A percentile compares a stretch with the other conserved stretches of the same genome.
Evolutionary conservation across 1,284 basidiomycete genomes (phyloP).

Genomic region (Papiliotrema flavescens): DNA sequence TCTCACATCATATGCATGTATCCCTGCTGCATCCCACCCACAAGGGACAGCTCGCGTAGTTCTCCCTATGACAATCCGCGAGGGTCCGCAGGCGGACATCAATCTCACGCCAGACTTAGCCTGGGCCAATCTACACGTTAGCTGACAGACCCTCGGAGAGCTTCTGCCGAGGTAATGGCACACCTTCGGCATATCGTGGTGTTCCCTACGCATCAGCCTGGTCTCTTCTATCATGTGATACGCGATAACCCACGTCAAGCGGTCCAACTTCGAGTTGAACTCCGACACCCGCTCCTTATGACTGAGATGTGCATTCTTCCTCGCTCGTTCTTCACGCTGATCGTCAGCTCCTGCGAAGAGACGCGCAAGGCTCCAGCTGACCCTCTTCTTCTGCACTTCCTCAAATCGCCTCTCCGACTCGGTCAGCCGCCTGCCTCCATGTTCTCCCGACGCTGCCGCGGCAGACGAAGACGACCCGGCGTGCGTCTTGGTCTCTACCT

Average conservation of each 20-base stretch:
- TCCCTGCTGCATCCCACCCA: too few relatives aligned
- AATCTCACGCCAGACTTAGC: constrained; percentile 4
- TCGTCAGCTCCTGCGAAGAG: background rate
- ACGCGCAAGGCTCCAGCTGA: constrained; percentile 50
- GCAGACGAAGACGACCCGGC: background rate
- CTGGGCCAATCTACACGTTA: constrained; percentile 19
- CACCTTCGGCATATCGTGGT: constrained; percentile 46
- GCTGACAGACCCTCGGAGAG: background rate
- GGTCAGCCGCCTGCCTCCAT: constrained; percentile 58
- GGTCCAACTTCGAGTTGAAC: constrained; percentile 84
- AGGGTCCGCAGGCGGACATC: background rate
- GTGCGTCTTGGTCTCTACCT: constrained; percentile 35
- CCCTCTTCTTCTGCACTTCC: constrained; percentile 74
- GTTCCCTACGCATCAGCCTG: constrained; percentile 28
- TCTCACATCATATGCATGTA: too few relatives aligned
- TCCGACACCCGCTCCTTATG: constrained; percentile 95
- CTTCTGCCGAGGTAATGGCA: constrained; percentile 6
- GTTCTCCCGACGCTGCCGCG: constrained; percentile 5
- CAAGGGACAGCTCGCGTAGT: too few relatives aligned
- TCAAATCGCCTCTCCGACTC: constrained; percentile 88
- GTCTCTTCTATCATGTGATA: background rate
- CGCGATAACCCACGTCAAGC: constrained; percentile 51
- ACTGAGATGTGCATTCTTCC: constrained; percentile 75
- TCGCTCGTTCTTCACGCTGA: constrained; percentile 77
- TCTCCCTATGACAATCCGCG: too few relatives aligned